A percentile compares a stretch with the other conserved stretches of the same genome.
Evolutionary conservation across 176 grass and related monocot species (phyloP).

Genomic region (Chrysopogon serrulatus): DNA sequence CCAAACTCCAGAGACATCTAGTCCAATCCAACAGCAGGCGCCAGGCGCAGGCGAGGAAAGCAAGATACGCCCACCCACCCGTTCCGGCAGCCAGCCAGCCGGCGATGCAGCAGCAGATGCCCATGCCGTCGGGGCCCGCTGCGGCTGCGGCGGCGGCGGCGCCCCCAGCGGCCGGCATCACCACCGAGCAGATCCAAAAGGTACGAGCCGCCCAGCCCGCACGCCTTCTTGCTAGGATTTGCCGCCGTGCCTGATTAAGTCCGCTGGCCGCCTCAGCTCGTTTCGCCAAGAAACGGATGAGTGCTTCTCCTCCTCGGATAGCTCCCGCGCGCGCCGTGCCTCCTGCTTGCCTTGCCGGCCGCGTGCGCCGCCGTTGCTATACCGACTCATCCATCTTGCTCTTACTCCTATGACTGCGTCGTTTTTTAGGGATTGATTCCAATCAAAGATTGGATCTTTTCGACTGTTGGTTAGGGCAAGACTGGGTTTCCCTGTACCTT

Average conservation of each 20-base stretch:
- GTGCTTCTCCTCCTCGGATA: background rate
- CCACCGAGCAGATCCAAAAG: slow-evolving; percentile 98
- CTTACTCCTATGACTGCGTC: background rate
- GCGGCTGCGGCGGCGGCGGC: slow-evolving; percentile 24
- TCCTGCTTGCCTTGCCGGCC: background rate
- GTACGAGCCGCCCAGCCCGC: background rate
- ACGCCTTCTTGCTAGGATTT: slow-evolving; percentile 29
- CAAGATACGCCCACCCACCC: background rate
- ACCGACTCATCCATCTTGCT: background rate
- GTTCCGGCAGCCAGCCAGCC: background rate
- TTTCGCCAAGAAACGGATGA: background rate
- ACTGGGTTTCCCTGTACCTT: background rate
- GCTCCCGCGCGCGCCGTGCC: background rate
- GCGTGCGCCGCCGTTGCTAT: background rate
- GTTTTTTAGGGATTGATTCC: background rate
- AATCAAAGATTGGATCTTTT: background rate
- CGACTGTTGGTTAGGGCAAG: background rate
- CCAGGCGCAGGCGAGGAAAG: background rate
- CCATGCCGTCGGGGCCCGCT: slow-evolving; percentile 36
- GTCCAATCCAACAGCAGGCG: slow-evolving; percentile 12
- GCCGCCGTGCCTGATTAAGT: background rate
- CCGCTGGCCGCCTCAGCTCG: background rate
- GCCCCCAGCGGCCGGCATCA: slow-evolving; percentile 55
- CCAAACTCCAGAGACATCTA: background rate
- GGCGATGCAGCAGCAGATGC: slow-evolving; percentile 78